phyloP scores from a whole-genome alignment of 1,284 basidiomycete species.

The Tilletia indica region DNA sequence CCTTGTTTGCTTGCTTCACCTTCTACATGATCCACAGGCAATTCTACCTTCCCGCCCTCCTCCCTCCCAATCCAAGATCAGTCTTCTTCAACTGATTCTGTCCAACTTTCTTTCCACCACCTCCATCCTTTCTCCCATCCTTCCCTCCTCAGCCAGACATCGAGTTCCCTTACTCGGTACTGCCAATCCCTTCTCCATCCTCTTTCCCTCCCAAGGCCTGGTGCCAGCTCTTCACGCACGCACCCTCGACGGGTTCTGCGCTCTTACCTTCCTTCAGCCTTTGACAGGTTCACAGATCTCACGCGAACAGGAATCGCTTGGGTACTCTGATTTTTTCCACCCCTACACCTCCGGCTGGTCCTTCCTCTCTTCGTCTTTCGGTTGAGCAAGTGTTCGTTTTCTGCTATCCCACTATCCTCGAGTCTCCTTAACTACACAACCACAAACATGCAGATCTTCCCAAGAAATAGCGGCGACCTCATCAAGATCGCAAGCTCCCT shows the following conservation, averaged over 20 bases:
- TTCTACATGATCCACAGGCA: no score
- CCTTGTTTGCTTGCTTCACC: no score
- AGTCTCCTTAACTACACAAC: neutral
- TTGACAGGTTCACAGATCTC: slow-evolving; percentile 16
- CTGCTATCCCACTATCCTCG: neutral
- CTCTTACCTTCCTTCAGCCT: slow-evolving; percentile 4
- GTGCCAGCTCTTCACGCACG: slow-evolving; percentile 15
- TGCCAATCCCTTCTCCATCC: neutral
- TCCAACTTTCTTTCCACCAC: neutral
- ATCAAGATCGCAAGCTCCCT: slow-evolving; percentile 39
- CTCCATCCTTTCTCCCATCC: neutral
- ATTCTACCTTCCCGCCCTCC: no score
- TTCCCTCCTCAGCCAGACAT: neutral
- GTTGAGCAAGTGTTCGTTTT: slow-evolving; percentile 3
- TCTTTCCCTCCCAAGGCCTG: slow-evolving; percentile 18
- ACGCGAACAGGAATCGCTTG: slow-evolving; percentile 8
- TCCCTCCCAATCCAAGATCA: no score
- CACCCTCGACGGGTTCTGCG: slow-evolving; percentile 9
- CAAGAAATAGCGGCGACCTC: slow-evolving; percentile 20
- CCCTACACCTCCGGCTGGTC: slow-evolving; percentile 8
- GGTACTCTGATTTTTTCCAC: neutral
- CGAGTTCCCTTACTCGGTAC: no score
- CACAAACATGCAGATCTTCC: slow-evolving; percentile 20
- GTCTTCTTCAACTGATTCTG: neutral
- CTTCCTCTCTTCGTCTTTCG: neutral